phyloP scores from a whole-genome alignment of 768 basidiomycete genomes.

The Jaapia argillacea region DNA sequence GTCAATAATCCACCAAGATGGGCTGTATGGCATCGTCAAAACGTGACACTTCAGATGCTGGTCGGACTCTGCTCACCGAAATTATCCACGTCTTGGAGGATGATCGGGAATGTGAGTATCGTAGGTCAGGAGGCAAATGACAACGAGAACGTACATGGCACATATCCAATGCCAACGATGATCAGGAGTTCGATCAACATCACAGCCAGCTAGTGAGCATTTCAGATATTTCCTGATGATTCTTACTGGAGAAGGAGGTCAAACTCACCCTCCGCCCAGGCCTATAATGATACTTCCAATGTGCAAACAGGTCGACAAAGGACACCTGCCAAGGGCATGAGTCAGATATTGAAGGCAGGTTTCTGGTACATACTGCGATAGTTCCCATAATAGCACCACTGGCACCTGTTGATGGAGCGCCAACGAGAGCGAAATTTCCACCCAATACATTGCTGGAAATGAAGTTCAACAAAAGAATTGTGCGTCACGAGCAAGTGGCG shows the following conservation, averaged over 20 bases:
- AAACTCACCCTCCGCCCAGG: conserved; percentile 64
- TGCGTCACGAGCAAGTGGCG: conserved; percentile 7
- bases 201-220: conserved; percentile 52
- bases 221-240: no score
- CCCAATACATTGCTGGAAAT: conserved; percentile 67
- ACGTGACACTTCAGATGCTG: background rate
- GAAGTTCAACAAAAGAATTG: background rate
- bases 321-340: conserved; percentile 34
- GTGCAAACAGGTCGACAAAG: conserved; percentile 85
- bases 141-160: conserved; percentile 51
- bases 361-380: conserved; percentile 43
- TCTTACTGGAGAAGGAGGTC: background rate
- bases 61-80: conserved; percentile 42
- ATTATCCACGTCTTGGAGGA: conserved; percentile 69
- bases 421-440: conserved; percentile 87
- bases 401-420: conserved; percentile 83
- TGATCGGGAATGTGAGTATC: background rate
- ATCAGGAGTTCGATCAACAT: conserved; percentile 83
- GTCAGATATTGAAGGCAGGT: conserved; percentile 1
- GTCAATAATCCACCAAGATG: conserved; percentile 85
- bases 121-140: conserved; percentile 1
- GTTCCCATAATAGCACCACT: conserved; percentile 91
- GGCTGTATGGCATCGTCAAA: conserved; percentile 27
- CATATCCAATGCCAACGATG: conserved; percentile 77
- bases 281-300: conserved; percentile 83